phyloP scores from a whole-genome alignment of 345 rosid genomes.

The Aquilaria yunnanensis region DNA sequence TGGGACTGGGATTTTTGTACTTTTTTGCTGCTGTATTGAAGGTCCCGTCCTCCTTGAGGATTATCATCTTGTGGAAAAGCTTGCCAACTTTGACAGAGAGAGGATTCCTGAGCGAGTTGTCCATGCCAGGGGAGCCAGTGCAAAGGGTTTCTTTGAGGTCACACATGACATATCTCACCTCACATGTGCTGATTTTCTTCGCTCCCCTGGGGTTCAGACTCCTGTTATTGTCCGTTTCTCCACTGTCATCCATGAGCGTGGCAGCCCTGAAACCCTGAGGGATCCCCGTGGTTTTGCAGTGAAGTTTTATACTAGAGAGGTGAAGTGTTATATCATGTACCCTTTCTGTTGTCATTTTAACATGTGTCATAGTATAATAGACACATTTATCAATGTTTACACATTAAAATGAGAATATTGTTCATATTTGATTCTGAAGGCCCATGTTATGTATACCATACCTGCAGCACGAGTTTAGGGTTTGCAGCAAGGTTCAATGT shows the following conservation, averaged over 20 bases:
- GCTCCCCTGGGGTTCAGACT: constrained; percentile 89
- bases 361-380: too few relatives aligned
- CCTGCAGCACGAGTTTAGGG: too few relatives aligned
- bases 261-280: constrained; percentile 96
- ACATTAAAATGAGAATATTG: too few relatives aligned
- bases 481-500: too few relatives aligned
- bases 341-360: too few relatives aligned
- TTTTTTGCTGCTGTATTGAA: constrained; percentile 5
- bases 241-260: constrained; percentile 96
- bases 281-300: constrained; percentile 98
- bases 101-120: constrained; percentile 97
- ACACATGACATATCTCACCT: constrained; percentile 79
- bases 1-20: too few relatives aligned
- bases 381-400: too few relatives aligned
- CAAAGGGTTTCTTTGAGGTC: constrained; percentile 98
- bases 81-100: constrained; percentile 92
- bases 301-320: constrained; percentile 98
- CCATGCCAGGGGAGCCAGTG: constrained; percentile 98
- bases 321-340: constrained; percentile 9
- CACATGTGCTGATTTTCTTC: constrained; percentile 91
- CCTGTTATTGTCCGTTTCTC: constrained; percentile 97
- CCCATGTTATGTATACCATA: too few relatives aligned
- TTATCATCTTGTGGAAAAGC: constrained; percentile 87
- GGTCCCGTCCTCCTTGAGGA: constrained; percentile 98
- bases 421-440: too few relatives aligned